These are phyloP conservation scores for Dendrothele bispora DNA, from an alignment of 768 basidiomycete species.

Conservation along the genomic window DNA sequence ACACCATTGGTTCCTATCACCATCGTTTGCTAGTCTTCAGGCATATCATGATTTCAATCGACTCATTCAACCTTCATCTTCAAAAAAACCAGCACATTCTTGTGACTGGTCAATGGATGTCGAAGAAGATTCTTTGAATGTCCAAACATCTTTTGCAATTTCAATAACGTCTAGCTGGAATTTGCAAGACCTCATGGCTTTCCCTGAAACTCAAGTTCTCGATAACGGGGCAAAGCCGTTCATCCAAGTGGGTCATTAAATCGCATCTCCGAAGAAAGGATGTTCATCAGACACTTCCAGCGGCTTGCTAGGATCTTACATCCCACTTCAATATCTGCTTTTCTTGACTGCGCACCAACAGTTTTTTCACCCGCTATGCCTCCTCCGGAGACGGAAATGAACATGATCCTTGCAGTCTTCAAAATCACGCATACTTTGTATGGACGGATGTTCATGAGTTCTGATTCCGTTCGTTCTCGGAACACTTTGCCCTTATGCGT, in stretches of 20 bases:
- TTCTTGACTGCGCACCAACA: slow-evolving; percentile 83
- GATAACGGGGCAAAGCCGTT: slow-evolving; percentile 11
- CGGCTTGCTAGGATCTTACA: slow-evolving; percentile 74
- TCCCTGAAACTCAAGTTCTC: background rate
- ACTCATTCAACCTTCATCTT: slow-evolving; percentile 33
- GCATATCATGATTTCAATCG: slow-evolving; percentile 57
- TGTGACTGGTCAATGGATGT: slow-evolving; percentile 19
- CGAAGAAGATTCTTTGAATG: slow-evolving; percentile 7
- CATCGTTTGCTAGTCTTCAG: slow-evolving; percentile 52
- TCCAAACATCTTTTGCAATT: too few species aligned
- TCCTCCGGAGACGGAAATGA: slow-evolving; percentile 59
- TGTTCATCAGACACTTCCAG: slow-evolving; percentile 33
- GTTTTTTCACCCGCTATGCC: slow-evolving; percentile 72
- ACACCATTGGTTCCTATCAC: slow-evolving; percentile 56
- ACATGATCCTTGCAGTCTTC: slow-evolving; percentile 56
- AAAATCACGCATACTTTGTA: slow-evolving; percentile 64
- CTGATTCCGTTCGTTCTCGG: slow-evolving; percentile 36
- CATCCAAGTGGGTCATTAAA: slow-evolving; percentile 10
- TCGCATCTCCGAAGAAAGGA: background rate
- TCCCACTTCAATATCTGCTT: slow-evolving; percentile 75
- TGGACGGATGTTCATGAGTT: slow-evolving; percentile 47
- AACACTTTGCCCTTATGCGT: slow-evolving; percentile 1
- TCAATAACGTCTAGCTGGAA: too few species aligned
- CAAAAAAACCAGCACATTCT: background rate
- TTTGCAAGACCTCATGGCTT: too few species aligned